Conservation (phyloP, 495 filamentous ascomycete species). For the Aspergillus ostianus region DNA sequence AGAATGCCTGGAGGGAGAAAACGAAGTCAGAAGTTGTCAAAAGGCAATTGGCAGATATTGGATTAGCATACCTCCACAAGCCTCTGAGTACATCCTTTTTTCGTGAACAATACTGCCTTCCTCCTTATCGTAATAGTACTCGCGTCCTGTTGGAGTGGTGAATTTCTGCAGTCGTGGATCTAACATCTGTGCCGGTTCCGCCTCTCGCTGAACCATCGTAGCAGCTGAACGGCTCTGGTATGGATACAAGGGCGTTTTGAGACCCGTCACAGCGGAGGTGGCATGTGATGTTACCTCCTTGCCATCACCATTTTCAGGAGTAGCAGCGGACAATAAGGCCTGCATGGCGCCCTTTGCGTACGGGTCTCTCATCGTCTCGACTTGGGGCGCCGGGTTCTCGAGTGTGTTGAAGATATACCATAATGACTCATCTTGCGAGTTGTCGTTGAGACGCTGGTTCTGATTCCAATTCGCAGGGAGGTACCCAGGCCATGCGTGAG, state of each 20-base stretch:
- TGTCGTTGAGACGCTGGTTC: constrained; percentile 8
- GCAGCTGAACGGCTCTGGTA: constrained; percentile 85
- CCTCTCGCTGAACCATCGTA: constrained; percentile 81
- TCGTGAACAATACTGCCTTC: constrained; percentile 58
- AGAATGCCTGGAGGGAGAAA: constrained; percentile 32
- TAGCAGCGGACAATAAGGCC: constrained; percentile 48
- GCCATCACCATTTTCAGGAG: not conserved
- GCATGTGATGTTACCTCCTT: constrained; percentile 3
- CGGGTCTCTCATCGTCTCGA: constrained; percentile 49
- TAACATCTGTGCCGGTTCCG: constrained; percentile 57
- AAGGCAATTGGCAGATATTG: not conserved
- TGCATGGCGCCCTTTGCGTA: constrained; percentile 61
- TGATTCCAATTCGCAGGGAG: constrained; percentile 2
- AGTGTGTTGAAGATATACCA: constrained; percentile 87
- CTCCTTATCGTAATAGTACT: constrained; percentile 73
- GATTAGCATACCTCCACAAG: constrained; percentile 59
- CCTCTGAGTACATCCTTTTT: constrained; percentile 69
- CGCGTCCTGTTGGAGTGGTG: constrained; percentile 55
- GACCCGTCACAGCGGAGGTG: constrained; percentile 47
- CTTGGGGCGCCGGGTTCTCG: constrained; percentile 63
- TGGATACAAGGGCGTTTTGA: constrained; percentile 67
- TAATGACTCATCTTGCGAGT: constrained; percentile 57
- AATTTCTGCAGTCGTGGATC: constrained; percentile 69
- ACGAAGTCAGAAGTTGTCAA: constrained; percentile 1
- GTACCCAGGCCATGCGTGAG: constrained; percentile 55